Percentiles rank a stretch among this genome's conserved stretches.
Conservation (phyloP, 2,329 filamentous ascomycete species). For the Thelonectria olida region DNA sequence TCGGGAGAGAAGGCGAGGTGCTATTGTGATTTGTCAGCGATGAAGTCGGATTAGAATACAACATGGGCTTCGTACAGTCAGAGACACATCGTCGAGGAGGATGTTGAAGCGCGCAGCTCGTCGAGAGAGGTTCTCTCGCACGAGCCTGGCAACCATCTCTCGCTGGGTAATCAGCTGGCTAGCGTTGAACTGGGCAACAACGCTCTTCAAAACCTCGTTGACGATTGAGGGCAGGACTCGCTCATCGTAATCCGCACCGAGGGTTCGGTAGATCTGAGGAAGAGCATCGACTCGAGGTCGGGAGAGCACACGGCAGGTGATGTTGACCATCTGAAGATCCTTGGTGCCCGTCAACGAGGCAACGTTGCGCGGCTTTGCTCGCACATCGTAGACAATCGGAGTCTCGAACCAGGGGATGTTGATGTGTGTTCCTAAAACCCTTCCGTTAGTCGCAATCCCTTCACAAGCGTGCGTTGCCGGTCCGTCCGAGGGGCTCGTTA, state of each 20-base stretch:
- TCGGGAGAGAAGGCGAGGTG: constrained; percentile 79
- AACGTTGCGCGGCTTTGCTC: constrained; percentile 96
- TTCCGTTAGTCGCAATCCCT: constrained; percentile 24
- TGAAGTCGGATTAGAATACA: too few relatives aligned
- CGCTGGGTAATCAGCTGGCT: constrained; percentile 98
- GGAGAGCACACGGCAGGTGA: constrained; percentile 98
- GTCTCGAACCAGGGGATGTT: constrained; percentile 97
- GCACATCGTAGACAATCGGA: constrained; percentile 95
- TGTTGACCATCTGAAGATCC: constrained; percentile 99
- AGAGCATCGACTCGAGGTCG: constrained; percentile 87
- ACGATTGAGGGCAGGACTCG: constrained; percentile 96
- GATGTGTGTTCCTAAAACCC: constrained; percentile 82
- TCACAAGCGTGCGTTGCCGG: constrained; percentile 15
- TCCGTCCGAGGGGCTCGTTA: constrained; percentile 49
- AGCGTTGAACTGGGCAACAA: constrained; percentile 98
- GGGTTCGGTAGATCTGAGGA: constrained; percentile 95
- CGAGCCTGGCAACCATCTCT: constrained; percentile 92
- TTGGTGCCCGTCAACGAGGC: constrained; percentile 98
- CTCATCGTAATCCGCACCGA: constrained; percentile 97
- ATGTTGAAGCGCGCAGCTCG: constrained; percentile 98
- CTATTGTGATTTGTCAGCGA: constrained; percentile 47
- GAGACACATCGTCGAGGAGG: constrained; percentile 93
- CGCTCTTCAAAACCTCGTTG: constrained; percentile 98
- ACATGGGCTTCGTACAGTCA: constrained; percentile 74
- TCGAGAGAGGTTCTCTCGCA: constrained; percentile 90